Conservation (phyloP, 2,329 filamentous ascomycete genomes). For the Hymenoscyphus repandus region DNA sequence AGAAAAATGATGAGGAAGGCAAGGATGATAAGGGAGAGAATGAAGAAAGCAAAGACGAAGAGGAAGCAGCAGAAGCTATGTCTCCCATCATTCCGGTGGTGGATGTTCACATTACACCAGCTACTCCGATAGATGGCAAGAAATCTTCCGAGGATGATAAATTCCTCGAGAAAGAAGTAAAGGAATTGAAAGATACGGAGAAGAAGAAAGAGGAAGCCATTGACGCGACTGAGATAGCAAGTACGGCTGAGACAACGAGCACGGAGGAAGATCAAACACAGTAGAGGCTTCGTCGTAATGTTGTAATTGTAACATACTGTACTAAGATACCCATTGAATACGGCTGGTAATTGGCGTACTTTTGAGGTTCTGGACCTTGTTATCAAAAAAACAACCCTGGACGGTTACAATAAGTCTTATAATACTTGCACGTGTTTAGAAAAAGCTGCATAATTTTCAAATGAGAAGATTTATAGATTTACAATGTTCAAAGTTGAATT, state of each 20-base stretch:
- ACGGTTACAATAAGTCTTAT: no score
- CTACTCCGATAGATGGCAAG: neutral
- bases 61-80: slow-evolving; percentile 2
- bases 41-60: neutral
- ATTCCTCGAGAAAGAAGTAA: neutral
- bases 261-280: no score
- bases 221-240: neutral
- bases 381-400: no score
- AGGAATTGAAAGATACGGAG: neutral
- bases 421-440: no score
- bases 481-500: no score
- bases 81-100: slow-evolving; percentile 1
- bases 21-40: slow-evolving; percentile 1
- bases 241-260: no score
- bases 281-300: neutral
- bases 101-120: neutral
- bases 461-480: no score
- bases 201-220: neutral
- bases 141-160: neutral
- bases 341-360: neutral
- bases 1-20: slow-evolving; percentile 1
- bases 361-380: no score
- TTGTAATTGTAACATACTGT: slow-evolving; percentile 6
- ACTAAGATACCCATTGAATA: slow-evolving; percentile 16
- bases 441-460: no score